Evolutionary conservation across 352 stramenopile species (phyloP).

Genomic region (Halophytophthora polymorphica): DNA sequence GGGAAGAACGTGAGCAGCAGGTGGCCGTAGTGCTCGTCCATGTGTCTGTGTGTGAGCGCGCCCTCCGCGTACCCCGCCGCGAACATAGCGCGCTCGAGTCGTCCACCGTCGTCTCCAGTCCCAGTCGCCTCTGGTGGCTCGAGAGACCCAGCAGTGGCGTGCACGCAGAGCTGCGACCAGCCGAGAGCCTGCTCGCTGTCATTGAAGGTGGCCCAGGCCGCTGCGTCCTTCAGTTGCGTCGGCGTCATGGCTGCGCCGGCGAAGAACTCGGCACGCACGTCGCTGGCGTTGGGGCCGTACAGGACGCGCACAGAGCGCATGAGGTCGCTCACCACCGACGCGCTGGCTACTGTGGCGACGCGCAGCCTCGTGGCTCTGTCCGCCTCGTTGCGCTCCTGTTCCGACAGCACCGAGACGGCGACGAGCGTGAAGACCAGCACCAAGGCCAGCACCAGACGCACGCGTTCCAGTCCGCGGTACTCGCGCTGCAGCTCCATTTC

Average conservation of each 20-base stretch:
- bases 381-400: background rate
- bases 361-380: background rate
- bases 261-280: constrained; percentile 7
- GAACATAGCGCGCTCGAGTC: constrained; percentile 34
- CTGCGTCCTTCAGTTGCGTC: background rate
- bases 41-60: constrained; percentile 55
- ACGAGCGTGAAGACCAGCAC: constrained; percentile 6
- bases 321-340: too few relatives aligned
- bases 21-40: constrained; percentile 63
- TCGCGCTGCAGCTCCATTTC: background rate
- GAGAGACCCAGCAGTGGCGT: constrained; percentile 8
- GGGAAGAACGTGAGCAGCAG: constrained; percentile 49
- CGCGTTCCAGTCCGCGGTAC: background rate
- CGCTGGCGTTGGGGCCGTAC: background rate
- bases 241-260: background rate
- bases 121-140: background rate
- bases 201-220: constrained; percentile 40
- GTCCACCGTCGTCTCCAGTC: background rate
- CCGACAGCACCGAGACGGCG: constrained; percentile 5
- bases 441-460: background rate
- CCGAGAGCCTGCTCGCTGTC: constrained; percentile 43
- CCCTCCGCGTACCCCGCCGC: constrained; percentile 60
- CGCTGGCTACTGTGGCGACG: background rate
- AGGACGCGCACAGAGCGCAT: constrained; percentile 11
- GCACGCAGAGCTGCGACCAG: constrained; percentile 57